A percentile compares a stretch with the other conserved stretches of the same genome.
These are phyloP conservation scores for Pisolithus orientalis DNA, from an alignment of 768 basidiomycete species.

Conservation along the genomic window DNA sequence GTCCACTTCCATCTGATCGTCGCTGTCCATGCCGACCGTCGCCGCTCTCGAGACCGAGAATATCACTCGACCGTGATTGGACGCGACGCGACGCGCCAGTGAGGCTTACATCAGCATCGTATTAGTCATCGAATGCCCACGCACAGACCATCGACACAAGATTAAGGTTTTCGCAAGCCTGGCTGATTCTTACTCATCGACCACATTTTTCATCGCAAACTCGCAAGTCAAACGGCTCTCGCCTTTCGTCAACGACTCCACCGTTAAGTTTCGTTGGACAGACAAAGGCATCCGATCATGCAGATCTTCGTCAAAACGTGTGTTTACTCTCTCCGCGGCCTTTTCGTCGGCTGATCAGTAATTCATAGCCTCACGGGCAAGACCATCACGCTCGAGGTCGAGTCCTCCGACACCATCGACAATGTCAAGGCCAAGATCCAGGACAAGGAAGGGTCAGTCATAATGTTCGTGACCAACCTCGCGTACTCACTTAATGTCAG, in stretches of 20 bases:
- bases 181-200: slow-evolving; percentile 13
- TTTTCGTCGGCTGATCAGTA: slow-evolving; percentile 5
- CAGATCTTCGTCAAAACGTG: slow-evolving; percentile 99
- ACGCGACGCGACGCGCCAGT: slow-evolving; percentile 20
- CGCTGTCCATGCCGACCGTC: slow-evolving; percentile 43
- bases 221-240: slow-evolving; percentile 33
- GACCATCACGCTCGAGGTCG: slow-evolving; percentile 97
- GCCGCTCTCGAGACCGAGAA: neutral
- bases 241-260: slow-evolving; percentile 92
- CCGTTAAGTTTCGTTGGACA: slow-evolving; percentile 81
- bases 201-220: slow-evolving; percentile 15
- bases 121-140: slow-evolving; percentile 22
- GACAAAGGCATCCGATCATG: slow-evolving; percentile 79
- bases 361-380: slow-evolving; percentile 86
- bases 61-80: neutral
- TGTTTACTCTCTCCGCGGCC: slow-evolving; percentile 22
- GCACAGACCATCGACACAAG: slow-evolving; percentile 41
- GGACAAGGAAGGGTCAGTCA: slow-evolving; percentile 86
- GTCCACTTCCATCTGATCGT: slow-evolving; percentile 47
- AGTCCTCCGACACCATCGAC: slow-evolving; percentile 95
- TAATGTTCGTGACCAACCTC: neutral
- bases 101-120: neutral
- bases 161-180: slow-evolving; percentile 22
- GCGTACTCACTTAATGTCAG: slow-evolving; percentile 30
- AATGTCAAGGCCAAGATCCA: slow-evolving; percentile 98